These are phyloP conservation scores for Neodidymelliopsis sp. DNA, from an alignment of 2,329 filamentous ascomycete species.

Conservation along the genomic window DNA sequence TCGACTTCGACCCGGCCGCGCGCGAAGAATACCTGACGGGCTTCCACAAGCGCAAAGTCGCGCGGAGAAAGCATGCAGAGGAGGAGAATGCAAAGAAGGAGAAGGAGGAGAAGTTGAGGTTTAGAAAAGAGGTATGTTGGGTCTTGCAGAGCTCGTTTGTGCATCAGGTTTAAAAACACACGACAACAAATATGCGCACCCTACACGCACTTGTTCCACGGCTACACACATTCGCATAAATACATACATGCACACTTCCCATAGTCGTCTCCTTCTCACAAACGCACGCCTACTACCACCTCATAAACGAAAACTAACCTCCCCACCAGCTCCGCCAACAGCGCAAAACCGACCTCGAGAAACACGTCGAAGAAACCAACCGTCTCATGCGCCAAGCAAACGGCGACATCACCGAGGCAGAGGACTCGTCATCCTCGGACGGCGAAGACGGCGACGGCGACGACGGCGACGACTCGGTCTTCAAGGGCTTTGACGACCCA, in stretches of 20 bases:
- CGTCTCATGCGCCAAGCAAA: constrained; percentile 70
- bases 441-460: constrained; percentile 45
- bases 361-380: constrained; percentile 81
- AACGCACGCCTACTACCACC: too few species aligned
- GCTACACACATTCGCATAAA: too few species aligned
- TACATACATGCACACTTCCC: neutral
- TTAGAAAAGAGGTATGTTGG: constrained; percentile 74
- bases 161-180: too few species aligned
- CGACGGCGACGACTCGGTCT: constrained; percentile 49
- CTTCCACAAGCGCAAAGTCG: constrained; percentile 94
- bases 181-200: too few species aligned
- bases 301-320: constrained; percentile 1
- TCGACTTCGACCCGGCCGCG: constrained; percentile 81
- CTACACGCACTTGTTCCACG: too few species aligned
- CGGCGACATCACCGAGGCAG: constrained; percentile 33
- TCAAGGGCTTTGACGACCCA: constrained; percentile 52
- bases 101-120: constrained; percentile 75
- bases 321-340: constrained; percentile 77
- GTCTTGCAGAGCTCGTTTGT: too few species aligned
- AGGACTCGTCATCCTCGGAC: constrained; percentile 29
- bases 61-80: constrained; percentile 83
- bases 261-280: too few species aligned
- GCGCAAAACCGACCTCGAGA: constrained; percentile 79
- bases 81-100: constrained; percentile 80
- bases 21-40: constrained; percentile 90